Conservation (phyloP, 306 rosid species). For the Benincasa hispida region DNA sequence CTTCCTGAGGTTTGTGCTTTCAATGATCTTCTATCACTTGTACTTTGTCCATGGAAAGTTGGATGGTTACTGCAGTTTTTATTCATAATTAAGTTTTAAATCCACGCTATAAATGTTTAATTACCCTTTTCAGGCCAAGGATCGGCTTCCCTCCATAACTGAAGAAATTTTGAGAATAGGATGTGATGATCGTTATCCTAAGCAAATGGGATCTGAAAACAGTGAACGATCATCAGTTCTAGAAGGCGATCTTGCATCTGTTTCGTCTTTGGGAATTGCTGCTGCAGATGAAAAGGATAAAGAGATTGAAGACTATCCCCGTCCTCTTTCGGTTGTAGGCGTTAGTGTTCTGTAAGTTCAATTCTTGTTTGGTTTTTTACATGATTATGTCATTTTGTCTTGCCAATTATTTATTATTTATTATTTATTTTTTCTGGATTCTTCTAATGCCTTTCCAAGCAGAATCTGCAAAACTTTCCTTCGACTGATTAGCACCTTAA, state of each 20-base stretch:
- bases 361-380: background rate
- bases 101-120: background rate
- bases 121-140: constrained; percentile 39
- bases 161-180: constrained; percentile 70
- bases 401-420: background rate
- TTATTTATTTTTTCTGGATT: background rate
- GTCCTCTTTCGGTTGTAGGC: constrained; percentile 66
- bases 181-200: constrained; percentile 21
- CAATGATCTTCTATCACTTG: background rate
- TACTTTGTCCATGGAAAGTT: background rate
- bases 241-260: constrained; percentile 19
- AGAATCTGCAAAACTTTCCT: background rate
- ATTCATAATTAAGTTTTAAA: background rate
- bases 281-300: constrained; percentile 28
- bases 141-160: constrained; percentile 41
- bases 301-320: constrained; percentile 71
- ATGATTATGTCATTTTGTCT: background rate
- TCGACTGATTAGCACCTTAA: background rate
- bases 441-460: background rate
- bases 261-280: constrained; percentile 4
- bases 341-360: constrained; percentile 85
- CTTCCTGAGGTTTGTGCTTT: constrained; percentile 60
- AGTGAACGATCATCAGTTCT: constrained; percentile 16
- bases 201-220: constrained; percentile 22
- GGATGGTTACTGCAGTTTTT: background rate